phyloP scores from a whole-genome alignment of 257 asterid genomes.

The Capsicum baccatum region DNA sequence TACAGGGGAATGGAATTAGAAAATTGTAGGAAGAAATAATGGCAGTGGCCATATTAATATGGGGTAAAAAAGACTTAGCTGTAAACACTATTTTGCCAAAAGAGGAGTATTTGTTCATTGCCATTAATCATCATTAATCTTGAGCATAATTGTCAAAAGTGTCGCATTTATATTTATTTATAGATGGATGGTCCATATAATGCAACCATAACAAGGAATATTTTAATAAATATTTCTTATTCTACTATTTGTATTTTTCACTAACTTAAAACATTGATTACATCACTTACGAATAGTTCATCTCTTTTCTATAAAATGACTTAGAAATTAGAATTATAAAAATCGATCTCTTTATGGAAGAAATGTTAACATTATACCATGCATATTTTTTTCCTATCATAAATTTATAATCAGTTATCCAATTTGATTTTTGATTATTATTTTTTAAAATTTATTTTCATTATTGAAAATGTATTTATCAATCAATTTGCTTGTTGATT shows the following conservation, averaged over 20 bases:
- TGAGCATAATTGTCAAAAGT: neutral
- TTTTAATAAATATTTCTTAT: neutral
- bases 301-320: neutral
- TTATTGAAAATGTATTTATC: too few relatives aligned
- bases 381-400: neutral
- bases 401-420: neutral
- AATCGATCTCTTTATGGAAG: neutral
- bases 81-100: too few relatives aligned
- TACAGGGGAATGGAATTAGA: neutral
- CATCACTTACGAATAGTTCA: too few relatives aligned
- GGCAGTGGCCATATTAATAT: neutral
- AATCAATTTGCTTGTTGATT: too few relatives aligned
- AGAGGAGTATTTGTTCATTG: neutral
- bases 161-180: neutral
- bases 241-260: neutral
- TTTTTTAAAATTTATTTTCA: too few relatives aligned
- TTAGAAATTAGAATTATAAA: neutral
- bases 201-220: constrained; percentile 6
- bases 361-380: neutral
- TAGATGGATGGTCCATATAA: constrained; percentile 5
- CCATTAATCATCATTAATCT: neutral
- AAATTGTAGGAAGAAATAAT: constrained; percentile 5
- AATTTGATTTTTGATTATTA: too few relatives aligned
- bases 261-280: neutral
- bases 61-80: neutral